A percentile compares a stretch with the other conserved stretches of the same genome.
Conservation (phyloP, 176 grass and related monocot species). For the Calamus simplicifolius region DNA sequence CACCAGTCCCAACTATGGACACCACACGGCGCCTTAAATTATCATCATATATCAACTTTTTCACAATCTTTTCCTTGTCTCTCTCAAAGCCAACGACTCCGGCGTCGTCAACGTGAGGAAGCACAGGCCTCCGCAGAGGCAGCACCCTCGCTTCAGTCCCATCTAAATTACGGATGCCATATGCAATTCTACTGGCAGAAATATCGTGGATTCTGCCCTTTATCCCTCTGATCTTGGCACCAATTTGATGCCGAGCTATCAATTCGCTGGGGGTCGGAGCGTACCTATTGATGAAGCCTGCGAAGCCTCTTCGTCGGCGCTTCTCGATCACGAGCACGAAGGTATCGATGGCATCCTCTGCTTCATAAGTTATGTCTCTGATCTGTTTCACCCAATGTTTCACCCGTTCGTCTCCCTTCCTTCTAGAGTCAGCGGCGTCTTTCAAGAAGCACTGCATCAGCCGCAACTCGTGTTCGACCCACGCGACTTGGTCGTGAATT, state of each 20-base stretch:
- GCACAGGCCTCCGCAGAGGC: background rate
- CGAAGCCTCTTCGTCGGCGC: slow-evolving; percentile 1
- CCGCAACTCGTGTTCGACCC: slow-evolving; percentile 1
- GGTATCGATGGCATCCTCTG: slow-evolving; percentile 25
- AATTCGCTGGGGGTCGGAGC: background rate
- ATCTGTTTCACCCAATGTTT: slow-evolving; percentile 21
- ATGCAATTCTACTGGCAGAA: background rate
- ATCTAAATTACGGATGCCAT: background rate
- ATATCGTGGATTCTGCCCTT: slow-evolving; percentile 20
- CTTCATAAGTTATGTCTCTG: slow-evolving; percentile 3
- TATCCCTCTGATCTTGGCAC: background rate
- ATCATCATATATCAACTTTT: background rate
- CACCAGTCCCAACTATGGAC: slow-evolving; percentile 21
- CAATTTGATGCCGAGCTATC: background rate
- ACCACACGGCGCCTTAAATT: slow-evolving; percentile 5
- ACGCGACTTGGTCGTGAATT: background rate
- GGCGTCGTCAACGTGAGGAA: background rate
- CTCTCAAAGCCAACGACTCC: slow-evolving; percentile 16
- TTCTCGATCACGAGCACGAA: slow-evolving; percentile 3
- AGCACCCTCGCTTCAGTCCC: background rate
- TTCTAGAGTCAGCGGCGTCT: slow-evolving; percentile 16
- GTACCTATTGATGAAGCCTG: background rate
- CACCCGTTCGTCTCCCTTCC: background rate
- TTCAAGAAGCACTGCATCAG: slow-evolving; percentile 15
- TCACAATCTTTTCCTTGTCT: slow-evolving; percentile 6